Base-by-base conservation (phyloP, 768 basidiomycete genomes). In the Russula sp. region DNA sequence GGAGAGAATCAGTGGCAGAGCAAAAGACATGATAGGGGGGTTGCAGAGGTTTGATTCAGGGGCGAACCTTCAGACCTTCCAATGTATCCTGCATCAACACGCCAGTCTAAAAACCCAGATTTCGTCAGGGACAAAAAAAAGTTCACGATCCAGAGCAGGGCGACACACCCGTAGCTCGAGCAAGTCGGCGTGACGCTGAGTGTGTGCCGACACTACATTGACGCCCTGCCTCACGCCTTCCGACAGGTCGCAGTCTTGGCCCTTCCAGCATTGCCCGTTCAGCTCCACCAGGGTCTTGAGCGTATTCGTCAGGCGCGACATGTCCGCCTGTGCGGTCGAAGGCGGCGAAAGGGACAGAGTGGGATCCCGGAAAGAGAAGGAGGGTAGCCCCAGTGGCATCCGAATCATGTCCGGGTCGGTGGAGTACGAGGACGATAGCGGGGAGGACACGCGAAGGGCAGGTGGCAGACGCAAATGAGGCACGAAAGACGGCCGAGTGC, bases 291-390 rank as follows among this genome's bases (percentile, higher is more conserved):
- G 80, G 9, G 85, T 86, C 68, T 85, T 82, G 53, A 94, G 73
- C 29, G 89, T 90, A 68, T 94, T 90, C 9, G 91, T 90, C 65
- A 95, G 71, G 49, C 94, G 82, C 48, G 90, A 80, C 46, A 93
- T 73, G 73, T 96, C 94, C 22, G 90, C 84, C 90, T 93, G 86
- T 42, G 65, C 65, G 41, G 41, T 70, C 67, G 36, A 57, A 60
- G 18, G 42, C 25, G 50, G 32, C 46, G 20, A 56, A 29, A 36
- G 60, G 58, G 20, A 65, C 4, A 54, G 20, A 13, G 58, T 54
- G 9, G 65, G 54, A 25, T 54, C 47, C 3, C 45, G 60, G 7
- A 39, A 63, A 20, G 59, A 35, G 56, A 73, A 70, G 51, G 69
- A 69, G 51, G 71, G 66, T 48, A 71, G 59, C 54, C 70, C 66